Base-by-base conservation (phyloP, 805 yeast genomes). In the Lipomyces yamanashiensis region DNA sequence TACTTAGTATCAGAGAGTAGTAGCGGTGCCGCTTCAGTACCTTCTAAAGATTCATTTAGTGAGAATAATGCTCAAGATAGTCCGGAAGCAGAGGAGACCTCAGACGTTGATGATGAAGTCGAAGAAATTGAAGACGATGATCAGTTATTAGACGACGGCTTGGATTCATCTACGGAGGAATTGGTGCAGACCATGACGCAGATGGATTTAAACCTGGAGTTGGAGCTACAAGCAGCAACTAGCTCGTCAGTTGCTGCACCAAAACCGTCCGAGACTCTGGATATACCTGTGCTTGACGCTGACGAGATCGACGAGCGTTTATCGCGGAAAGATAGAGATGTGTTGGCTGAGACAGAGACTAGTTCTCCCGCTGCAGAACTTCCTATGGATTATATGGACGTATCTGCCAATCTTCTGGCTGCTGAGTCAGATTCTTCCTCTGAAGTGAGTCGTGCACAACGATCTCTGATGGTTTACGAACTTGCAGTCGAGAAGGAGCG, bases 401-500 rank as follows among this genome's bases (percentile, higher is more conserved):
- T 43, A 0, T 40, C 57, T 7, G 60, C 19, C 21, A 40, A 53
- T 39, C 21, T 47, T 28, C 39, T 41, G n/a, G 36, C 71, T 64
- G 49, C 50, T 58, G 53, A 76, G 34, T 17, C 59, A 19, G 45
- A 36, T 15, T 48, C 37, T 13, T 40, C 19, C 2, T 50, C 52
- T 13, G 58, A 64, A 36, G 48, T 58, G 36, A 58, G 54, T 34
- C 53, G 62, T 5, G 61, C 64, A 5, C 62, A 66, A 48, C 21
- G 64, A 47, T 96, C 96, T 1, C 76, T 90, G 48, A 80, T 79
- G 57, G 76, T 84, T 23, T 91, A 89, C 78, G 91, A 88, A 69
- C 74, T 80, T 56, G 97, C 91, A 2, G 84, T 87, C 0, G 84
- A 81, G 54, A 87, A 87, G 71, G 97, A 92, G 75, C 78, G 82